phyloP scores from a whole-genome alignment of 2,329 filamentous ascomycete species.

The Aspergillus sp. region DNA sequence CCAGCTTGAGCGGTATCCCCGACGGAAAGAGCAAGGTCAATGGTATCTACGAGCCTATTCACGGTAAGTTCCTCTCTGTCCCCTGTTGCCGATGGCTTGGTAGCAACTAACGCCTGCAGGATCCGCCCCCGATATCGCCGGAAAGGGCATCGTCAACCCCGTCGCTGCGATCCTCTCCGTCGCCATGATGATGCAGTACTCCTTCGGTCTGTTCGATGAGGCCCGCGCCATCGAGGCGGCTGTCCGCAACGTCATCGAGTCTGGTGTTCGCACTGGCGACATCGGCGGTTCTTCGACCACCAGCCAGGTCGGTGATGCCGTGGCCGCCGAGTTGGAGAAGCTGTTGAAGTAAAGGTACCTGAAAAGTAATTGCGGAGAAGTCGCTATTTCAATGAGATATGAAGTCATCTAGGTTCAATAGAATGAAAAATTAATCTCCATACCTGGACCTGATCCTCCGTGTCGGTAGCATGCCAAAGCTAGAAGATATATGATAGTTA shows the following conservation, averaged over 20 bases:
- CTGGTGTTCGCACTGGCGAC: constrained; percentile 75
- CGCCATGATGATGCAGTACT: constrained; percentile 96
- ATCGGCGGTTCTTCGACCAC: constrained; percentile 77
- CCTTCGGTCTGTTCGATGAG: constrained; percentile 74
- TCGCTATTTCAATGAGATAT: constrained; percentile 4
- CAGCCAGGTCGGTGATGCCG: constrained; percentile 75
- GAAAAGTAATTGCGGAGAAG: background rate
- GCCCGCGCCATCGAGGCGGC: constrained; percentile 78
- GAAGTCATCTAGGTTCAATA: background rate
- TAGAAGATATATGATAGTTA: no score
- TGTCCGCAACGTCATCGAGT: constrained; percentile 76
- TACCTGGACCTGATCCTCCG: background rate
- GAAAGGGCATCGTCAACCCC: constrained; percentile 88
- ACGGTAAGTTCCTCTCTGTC: constrained; percentile 59
- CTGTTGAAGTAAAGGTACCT: constrained; percentile 53
- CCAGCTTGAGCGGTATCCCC: constrained; percentile 80
- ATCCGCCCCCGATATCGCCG: constrained; percentile 89
- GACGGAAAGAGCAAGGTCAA: constrained; percentile 83
- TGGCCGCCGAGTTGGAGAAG: constrained; percentile 71
- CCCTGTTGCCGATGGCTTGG: constrained; percentile 1
- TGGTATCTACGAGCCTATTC: constrained; percentile 96
- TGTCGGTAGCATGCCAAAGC: no score
- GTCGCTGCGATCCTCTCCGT: constrained; percentile 88
- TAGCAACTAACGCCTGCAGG: constrained; percentile 47
- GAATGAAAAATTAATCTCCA: background rate